Base-by-base conservation (phyloP, 2,329 filamentous ascomycete genomes). In the Aspergillus viridinutans region DNA sequence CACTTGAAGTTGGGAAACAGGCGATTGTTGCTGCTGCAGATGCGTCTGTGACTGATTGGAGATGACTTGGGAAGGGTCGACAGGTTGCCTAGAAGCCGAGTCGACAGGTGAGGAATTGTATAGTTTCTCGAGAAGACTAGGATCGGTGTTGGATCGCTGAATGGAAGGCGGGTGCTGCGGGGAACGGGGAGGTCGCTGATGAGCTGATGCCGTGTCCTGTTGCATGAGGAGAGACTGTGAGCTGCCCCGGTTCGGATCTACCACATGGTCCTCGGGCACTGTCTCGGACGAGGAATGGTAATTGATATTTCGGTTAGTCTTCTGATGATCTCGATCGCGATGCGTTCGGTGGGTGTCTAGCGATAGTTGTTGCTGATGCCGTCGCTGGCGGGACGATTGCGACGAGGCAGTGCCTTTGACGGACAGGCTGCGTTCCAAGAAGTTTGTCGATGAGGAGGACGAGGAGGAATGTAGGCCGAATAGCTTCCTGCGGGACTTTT, bases 401-500 rank as follows among this genome's bases (percentile, higher is more conserved):
- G 65, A 28, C 56, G 43, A n/a, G 64, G 64, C 28, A 66, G 64
- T 60, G 35, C 53, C 57, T 55, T 64, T 71, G 42, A 71, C 53
- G 35, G 69, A 70, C 14, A 64, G 54, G 50, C 61, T 68, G 49
- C 69, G 69, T 45, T 68, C 68, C 43, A 71, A 49, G 28, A 70
- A 50, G 21, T 66, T 60, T 23, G 67, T 64, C 7, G 67, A 56
- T 26, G 58, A 51, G 12, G 58, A 50, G 17, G 61, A 49, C 38
- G 54, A 49, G 7, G 64, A 59, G 8, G 64, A 61, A 25, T 64
- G 63, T 20, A 63, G 58, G 38, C 61, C 59, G 28, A 67, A 67
- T 20, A 67, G 56, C 35, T 58, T 67, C 50, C 63, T 57, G 23
- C 60, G 60, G 28, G 62, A 63, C 43, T 47, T 47, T 23, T 23